Base-by-base conservation (phyloP, 306 rosid species). In the Vigna angularis region DNA sequence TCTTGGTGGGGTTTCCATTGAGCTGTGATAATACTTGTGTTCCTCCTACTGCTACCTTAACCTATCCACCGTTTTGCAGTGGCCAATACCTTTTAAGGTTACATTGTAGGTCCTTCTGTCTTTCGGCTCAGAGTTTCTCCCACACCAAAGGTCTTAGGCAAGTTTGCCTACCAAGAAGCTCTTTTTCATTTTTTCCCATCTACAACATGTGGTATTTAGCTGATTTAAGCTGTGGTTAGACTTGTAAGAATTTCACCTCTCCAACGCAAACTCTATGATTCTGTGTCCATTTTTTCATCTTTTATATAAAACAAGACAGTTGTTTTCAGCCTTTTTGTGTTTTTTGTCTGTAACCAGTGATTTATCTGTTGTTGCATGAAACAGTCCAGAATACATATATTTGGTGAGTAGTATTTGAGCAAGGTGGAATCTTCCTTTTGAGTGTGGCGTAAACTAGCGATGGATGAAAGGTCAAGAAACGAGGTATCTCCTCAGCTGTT, bases 381-480 rank as follows among this genome's bases (percentile, higher is more conserved):
- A 20, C 78, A 70, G 82, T 42, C 20, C 48, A 32, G 76, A 17
- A 47, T 34, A 45, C 26, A 68, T 14, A 55, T 55, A 66, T 56
- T 47, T 78, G 68, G 58, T 56, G 66, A 70, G 51, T 14, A 17
- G 9, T 9, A 52, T 3, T 8, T 42, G 66, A 47, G 61, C 47
- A 24, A 59, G 44, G 58, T 53, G 18, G 14, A n/a, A 38, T 45
- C 11, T 72, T 56, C 48, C 48, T 55, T 72, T 57, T 7, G 70
- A 30, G 67, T 34, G 53, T 45, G 13, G 44, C n/a, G 76, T 40
- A 30, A 52, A 45, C 3, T 13, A 28, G 15, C 24, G 75, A 91
- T 91, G 94, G 90, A 88, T 69, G 89, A 81, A 49, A 79, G 90
- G 70, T 72, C 88, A 64, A 83, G 88, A 79, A 89, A 83, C 79